A percentile compares a stretch with the other conserved stretches of the same genome.
Evolutionary conservation across 352 stramenopile species (phyloP).

Genomic region (Phytopythium sindhum): DNA sequence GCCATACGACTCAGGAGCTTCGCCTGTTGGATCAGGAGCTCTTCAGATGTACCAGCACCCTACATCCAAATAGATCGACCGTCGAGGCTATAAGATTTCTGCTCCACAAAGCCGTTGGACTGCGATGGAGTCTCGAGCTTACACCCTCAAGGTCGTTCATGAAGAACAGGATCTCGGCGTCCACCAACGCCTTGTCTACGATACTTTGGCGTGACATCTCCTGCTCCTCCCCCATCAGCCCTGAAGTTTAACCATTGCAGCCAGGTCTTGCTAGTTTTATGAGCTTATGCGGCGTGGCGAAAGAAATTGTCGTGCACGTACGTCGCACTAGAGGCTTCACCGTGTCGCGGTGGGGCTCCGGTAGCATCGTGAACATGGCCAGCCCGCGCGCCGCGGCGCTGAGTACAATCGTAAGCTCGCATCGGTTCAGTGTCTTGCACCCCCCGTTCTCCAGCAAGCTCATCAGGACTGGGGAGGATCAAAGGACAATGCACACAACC

Average conservation of each 20-base stretch:
- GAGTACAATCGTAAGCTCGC: conserved; percentile 59
- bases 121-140: neutral
- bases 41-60: conserved; percentile 40
- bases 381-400: conserved; percentile 40
- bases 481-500: neutral
- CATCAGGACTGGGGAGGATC: conserved; percentile 39
- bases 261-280: neutral
- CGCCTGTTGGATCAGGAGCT: conserved; percentile 44
- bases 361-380: conserved; percentile 46
- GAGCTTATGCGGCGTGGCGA: neutral
- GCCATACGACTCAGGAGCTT: conserved; percentile 38
- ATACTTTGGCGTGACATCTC: conserved; percentile 40
- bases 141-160: conserved; percentile 73
- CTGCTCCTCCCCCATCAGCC: conserved; percentile 38
- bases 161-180: conserved; percentile 71
- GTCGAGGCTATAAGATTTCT: neutral
- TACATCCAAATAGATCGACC: conserved; percentile 9
- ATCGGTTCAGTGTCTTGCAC: conserved; percentile 51
- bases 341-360: conserved; percentile 22
- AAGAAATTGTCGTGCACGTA: conserved; percentile 12
- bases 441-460: conserved; percentile 62
- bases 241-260: conserved; percentile 11
- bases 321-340: conserved; percentile 45
- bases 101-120: neutral
- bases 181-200: conserved; percentile 55